Percentiles rank a stretch among this genome's conserved stretches.
Conservation (phyloP, 768 basidiomycete genomes). For the Phallus indusiatus region DNA sequence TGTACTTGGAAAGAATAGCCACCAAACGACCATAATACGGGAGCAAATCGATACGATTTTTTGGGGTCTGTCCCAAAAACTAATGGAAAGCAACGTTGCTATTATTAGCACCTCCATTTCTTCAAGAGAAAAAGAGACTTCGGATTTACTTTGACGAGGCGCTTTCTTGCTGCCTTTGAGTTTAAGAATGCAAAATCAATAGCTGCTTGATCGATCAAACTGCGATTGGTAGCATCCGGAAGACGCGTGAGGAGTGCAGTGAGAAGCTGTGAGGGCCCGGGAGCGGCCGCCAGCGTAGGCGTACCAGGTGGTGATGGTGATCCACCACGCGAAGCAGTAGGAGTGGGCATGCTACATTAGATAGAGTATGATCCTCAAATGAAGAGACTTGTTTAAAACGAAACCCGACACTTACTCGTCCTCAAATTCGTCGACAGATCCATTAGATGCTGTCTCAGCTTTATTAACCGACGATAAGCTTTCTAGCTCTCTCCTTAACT, state of each 20-base stretch:
- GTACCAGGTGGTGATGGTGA: slow-evolving; percentile 45
- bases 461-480: slow-evolving; percentile 37
- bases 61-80: slow-evolving; percentile 78
- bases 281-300: slow-evolving; percentile 65
- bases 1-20: slow-evolving; percentile 81
- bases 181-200: slow-evolving; percentile 96
- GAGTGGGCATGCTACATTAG: slow-evolving; percentile 37
- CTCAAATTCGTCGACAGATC: slow-evolving; percentile 13
- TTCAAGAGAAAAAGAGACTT: slow-evolving; percentile 7
- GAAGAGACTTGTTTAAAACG: not conserved
- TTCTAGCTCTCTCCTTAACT: slow-evolving; percentile 71
- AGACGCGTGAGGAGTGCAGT: slow-evolving; percentile 84
- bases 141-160: slow-evolving; percentile 65
- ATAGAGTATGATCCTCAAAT: not conserved
- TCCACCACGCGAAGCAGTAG: slow-evolving; percentile 61
- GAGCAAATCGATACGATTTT: slow-evolving; percentile 80
- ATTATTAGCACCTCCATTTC: not conserved
- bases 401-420: slow-evolving; percentile 37
- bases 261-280: slow-evolving; percentile 86
- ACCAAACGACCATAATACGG: slow-evolving; percentile 90
- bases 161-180: slow-evolving; percentile 90
- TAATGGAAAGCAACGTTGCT: slow-evolving; percentile 20
- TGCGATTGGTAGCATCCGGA: slow-evolving; percentile 88
- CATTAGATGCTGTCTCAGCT: slow-evolving; percentile 9
- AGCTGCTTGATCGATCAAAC: slow-evolving; percentile 84